A percentile compares a stretch with the other conserved stretches of the same genome.
Evolutionary conservation across 1,139 yeast species (phyloP).

Genomic region (Geotrichum reessii): DNA sequence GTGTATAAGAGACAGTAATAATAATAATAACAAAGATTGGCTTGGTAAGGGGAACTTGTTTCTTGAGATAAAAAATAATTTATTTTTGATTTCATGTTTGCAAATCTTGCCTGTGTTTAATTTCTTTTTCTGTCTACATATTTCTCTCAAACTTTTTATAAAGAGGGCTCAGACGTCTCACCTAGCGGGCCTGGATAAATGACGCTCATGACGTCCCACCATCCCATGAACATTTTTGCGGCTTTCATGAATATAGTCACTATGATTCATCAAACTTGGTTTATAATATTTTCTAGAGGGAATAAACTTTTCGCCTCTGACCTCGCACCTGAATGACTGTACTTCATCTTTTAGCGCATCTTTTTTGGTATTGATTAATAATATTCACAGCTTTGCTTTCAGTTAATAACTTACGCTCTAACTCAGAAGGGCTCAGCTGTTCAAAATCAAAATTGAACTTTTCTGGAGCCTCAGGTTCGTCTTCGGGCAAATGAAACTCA

Average conservation of each 20-base stretch:
- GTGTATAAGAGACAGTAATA: too few relatives aligned
- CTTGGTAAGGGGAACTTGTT: too few relatives aligned
- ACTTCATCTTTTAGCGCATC: conserved; percentile 59
- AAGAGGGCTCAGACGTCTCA: background rate
- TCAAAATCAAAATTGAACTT: conserved; percentile 79
- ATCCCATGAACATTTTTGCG: background rate
- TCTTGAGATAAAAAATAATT: background rate
- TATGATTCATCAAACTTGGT: background rate
- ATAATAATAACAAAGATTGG: too few relatives aligned
- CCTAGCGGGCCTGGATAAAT: background rate
- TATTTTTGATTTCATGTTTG: background rate
- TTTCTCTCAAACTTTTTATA: background rate
- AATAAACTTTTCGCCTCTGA: conserved; percentile 38
- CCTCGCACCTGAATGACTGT: conserved; percentile 62
- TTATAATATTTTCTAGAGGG: conserved; percentile 9
- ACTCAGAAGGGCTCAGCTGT: conserved; percentile 37
- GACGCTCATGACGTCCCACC: conserved; percentile 6
- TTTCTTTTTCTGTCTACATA: background rate
- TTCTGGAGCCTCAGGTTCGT: conserved; percentile 69
- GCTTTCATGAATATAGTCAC: background rate
- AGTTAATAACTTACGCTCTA: conserved; percentile 12
- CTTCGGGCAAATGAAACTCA: conserved; percentile 80
- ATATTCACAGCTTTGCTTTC: background rate
- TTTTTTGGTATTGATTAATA: conserved; percentile 35
- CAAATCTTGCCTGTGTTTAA: too few relatives aligned